Evolutionary conservation across 1,284 basidiomycete species (phyloP).

Genomic region (Gymnopus androsaceus): DNA sequence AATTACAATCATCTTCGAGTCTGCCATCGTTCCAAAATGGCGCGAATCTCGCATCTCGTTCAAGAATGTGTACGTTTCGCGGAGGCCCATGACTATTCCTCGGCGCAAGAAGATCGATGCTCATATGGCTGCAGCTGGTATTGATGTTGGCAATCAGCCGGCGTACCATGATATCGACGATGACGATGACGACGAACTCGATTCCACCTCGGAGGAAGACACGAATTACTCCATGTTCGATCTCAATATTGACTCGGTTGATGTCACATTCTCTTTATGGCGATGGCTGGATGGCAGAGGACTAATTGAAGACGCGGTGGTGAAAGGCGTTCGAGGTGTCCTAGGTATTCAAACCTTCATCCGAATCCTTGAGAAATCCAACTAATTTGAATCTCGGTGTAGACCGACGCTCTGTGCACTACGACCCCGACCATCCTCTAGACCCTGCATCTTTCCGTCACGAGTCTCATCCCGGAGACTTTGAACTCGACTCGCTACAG

Average conservation of each 20-base stretch:
- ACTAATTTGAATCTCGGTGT: conserved; percentile 9
- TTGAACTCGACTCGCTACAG: conserved; percentile 87
- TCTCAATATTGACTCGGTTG: conserved; percentile 90
- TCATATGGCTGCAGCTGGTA: conserved; percentile 63
- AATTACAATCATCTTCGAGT: conserved; percentile 94
- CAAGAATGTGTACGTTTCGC: conserved; percentile 94
- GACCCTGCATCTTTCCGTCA: conserved; percentile 86
- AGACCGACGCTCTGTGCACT: conserved; percentile 91
- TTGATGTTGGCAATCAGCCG: conserved; percentile 76
- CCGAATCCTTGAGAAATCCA: too few species aligned
- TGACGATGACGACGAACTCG: conserved; percentile 52
- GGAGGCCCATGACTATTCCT: conserved; percentile 53
- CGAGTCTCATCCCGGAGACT: conserved; percentile 76
- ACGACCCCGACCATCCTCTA: conserved; percentile 78
- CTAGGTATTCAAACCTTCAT: conserved; percentile 57
- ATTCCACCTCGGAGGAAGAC: conserved; percentile 42
- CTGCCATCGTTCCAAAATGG: conserved; percentile 98
- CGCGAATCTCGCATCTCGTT: conserved; percentile 94
- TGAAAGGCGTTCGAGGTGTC: conserved; percentile 93
- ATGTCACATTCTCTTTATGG: conserved; percentile 92
- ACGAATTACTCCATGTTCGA: conserved; percentile 87
- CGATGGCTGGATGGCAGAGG: conserved; percentile 97
- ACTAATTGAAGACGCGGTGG: conserved; percentile 84
- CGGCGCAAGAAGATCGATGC: conserved; percentile 31
- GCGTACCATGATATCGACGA: conserved; percentile 59